phyloP scores from a whole-genome alignment of 2,329 filamentous ascomycete species.

The Rhinocladiella mackenziei region DNA sequence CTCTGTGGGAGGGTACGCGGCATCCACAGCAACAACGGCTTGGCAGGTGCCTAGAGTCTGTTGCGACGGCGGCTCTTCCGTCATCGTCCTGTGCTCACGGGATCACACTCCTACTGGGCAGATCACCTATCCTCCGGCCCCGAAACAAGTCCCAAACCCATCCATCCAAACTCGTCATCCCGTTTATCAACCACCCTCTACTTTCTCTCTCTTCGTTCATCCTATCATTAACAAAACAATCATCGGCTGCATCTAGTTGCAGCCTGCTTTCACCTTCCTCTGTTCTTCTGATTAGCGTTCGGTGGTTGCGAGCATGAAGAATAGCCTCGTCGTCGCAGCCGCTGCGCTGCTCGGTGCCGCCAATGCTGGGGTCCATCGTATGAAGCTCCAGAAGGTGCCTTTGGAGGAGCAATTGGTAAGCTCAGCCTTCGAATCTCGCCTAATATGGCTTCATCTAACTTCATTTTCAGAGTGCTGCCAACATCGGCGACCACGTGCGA shows the following conservation, averaged over 20 bases:
- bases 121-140: neutral
- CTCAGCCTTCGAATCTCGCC: constrained; percentile 26
- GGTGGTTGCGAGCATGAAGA: constrained; percentile 65
- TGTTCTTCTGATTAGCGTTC: constrained; percentile 15
- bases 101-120: constrained; percentile 1
- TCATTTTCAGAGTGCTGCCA: constrained; percentile 61
- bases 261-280: constrained; percentile 21
- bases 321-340: constrained; percentile 71
- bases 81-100: no score
- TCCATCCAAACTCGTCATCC: constrained; percentile 10
- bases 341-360: constrained; percentile 76
- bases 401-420: constrained; percentile 86
- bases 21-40: neutral
- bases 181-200: constrained; percentile 6
- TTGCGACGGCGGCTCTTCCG: neutral
- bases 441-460: constrained; percentile 4
- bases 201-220: constrained; percentile 6
- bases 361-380: constrained; percentile 84
- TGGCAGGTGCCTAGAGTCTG: constrained; percentile 4
- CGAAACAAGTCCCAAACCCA: constrained; percentile 2
- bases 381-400: constrained; percentile 96
- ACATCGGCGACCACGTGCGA: constrained; percentile 75
- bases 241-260: constrained; percentile 18
- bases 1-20: neutral
- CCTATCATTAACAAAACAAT: constrained; percentile 17